These are phyloP conservation scores for Lodderomyces oxycetoniae DNA, from an alignment of 1,139 yeast genomes.

Conservation along the genomic window DNA sequence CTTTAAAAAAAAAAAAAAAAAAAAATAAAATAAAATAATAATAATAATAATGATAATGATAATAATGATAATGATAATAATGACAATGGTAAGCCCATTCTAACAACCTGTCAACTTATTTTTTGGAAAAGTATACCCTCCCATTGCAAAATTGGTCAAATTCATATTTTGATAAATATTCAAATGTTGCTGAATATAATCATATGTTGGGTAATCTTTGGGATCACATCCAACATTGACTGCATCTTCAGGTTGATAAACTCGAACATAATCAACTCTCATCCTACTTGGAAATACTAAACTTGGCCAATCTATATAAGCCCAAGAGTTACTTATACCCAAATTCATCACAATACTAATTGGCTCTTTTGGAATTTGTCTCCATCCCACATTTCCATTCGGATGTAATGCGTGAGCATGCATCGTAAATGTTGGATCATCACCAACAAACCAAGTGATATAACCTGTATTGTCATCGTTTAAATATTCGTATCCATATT, in stretches of 20 bases:
- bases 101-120: constrained; percentile 23
- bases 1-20: background rate
- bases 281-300: constrained; percentile 63
- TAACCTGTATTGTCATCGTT: constrained; percentile 67
- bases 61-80: too few relatives aligned
- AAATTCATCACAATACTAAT: constrained; percentile 74
- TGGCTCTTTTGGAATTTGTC: constrained; percentile 79
- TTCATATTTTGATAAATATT: constrained; percentile 63
- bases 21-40: too few relatives aligned
- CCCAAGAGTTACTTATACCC: constrained; percentile 80
- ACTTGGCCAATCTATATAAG: constrained; percentile 72
- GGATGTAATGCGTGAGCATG: constrained; percentile 65
- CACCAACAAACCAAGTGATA: constrained; percentile 78
- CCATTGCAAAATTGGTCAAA: constrained; percentile 58
- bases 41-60: too few relatives aligned
- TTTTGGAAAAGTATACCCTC: constrained; percentile 65
- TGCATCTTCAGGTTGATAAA: constrained; percentile 63
- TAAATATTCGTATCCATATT: constrained; percentile 70
- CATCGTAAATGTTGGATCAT: constrained; percentile 58
- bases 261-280: constrained; percentile 70
- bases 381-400: constrained; percentile 76
- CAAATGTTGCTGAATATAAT: constrained; percentile 61
- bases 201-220: constrained; percentile 60
- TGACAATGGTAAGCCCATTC: too few relatives aligned
- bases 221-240: constrained; percentile 71